Percentiles rank a stretch among this genome's conserved stretches.
phyloP scores from a whole-genome alignment of 495 filamentous ascomycete species.

The Xylaria longipes region DNA sequence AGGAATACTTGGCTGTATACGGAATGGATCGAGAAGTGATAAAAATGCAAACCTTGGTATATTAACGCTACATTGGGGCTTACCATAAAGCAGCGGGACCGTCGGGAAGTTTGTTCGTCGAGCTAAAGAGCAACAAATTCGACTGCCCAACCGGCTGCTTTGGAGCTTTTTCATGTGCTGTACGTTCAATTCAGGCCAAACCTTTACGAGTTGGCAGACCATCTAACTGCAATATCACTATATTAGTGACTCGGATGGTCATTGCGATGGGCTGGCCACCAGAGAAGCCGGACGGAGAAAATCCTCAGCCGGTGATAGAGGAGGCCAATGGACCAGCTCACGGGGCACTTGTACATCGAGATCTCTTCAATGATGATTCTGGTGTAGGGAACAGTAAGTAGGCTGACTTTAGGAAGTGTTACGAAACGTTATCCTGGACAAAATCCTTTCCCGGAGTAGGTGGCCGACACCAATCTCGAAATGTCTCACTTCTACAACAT shows the following conservation, averaged over 20 bases:
- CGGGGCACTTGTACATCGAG: neutral
- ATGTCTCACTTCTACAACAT: too few species aligned
- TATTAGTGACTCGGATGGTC: neutral
- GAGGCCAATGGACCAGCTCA: neutral
- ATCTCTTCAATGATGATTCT: neutral
- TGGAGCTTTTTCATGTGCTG: constrained; percentile 12
- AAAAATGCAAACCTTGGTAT: neutral
- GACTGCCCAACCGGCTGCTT: neutral
- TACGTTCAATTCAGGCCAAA: neutral
- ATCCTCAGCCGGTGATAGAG: constrained; percentile 1
- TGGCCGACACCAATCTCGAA: too few species aligned
- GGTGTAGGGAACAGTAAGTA: neutral
- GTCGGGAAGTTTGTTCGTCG: neutral
- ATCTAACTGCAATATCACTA: neutral
- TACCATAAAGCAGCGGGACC: neutral
- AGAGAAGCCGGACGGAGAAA: neutral
- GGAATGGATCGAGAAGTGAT: neutral
- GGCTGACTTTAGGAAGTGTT: too few species aligned
- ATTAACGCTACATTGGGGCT: neutral
- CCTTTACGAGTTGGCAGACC: neutral
- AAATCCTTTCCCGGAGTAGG: too few species aligned
- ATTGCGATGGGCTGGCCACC: constrained; percentile 12
- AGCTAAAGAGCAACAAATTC: neutral
- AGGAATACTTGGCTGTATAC: neutral
- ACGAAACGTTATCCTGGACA: too few species aligned